Base-by-base conservation (phyloP, 1,139 yeast species). In the Scheffersomyces insectosa region DNA sequence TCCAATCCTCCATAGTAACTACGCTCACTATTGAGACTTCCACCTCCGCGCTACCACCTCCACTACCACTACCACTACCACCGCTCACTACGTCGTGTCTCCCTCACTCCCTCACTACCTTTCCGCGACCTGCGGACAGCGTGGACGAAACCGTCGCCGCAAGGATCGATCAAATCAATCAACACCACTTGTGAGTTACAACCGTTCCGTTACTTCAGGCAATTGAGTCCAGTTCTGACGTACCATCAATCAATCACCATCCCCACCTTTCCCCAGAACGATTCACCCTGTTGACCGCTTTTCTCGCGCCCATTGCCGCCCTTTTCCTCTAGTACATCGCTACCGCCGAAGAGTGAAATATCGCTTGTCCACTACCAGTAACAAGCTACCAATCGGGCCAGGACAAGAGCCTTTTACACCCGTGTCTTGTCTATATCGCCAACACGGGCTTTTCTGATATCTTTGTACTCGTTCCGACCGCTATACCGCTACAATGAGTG, bases 401-500 rank as follows among this genome's bases (percentile, higher is more conserved):
- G 28, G 41, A 36, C 33, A 39, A 39, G 39, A 36, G 30, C 33
- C 37, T 37, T 38, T 37, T 16, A 32, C 33, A 37, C 27, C 20
- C 36, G 37, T 16, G 39, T 7, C 32, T 25, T 13, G 27, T 23
- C 16, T 28, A 35, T 16, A 28, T 31, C 20, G 10, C 8, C 31
- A 10, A 15, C 23, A 14, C 20, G 15, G 13, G 6, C n/a, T 31
- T 31, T 31, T 31, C 5, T n/a, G n/a, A 14, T 31, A 14, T n/a
- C 8, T 14, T 14, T 31, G n/a, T 14, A 4, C 20, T 31, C 33
- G n/a, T 36, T 29, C 23, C 35, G 16, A 34, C 68, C 68, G 73
- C 63, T 72, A 37, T 54, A 57, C 50, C 6, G 6, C 25, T 8
- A 8, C 25, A 7, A 20, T 20, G 25, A 20, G 25, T 20, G 95